Evolutionary conservation across 163 green algal species (phyloP), one percentile per base, ranked within the genome.

Genomic region (Chlamydomonas reinhardtii): DNA sequence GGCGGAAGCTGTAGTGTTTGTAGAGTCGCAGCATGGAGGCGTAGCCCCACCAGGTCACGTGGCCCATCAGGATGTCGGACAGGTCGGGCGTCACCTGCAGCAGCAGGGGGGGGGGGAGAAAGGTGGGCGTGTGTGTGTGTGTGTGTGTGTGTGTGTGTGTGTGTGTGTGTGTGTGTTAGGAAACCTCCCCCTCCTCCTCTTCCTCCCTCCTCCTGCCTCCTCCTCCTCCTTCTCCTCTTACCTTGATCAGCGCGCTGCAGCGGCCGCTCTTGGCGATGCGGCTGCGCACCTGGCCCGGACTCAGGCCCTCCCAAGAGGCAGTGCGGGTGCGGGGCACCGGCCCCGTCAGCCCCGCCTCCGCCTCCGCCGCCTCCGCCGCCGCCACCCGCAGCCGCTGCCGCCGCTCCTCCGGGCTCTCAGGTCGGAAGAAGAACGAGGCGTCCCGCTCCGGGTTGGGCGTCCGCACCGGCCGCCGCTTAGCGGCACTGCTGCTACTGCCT

Each of bases 1-100:
- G 89, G 25, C 86, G 29, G 25, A 95, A 85, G 31, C 78, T 75
- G 88, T 95, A 95, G 85, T 97, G 93, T 86, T 97, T 97, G 92
- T 94, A 96, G 9, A 96, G 74, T 17, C 92, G 90, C 24, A 91
- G 86, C 86, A 95, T 92, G 69, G 79, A 76, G 12, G 85, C 90
- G 86, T 92, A 96, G 31, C 77, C 92, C 89, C 94, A 95, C 94
- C 94, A 97, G 2, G 93, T 96, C 56, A 86, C 83, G 76, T 97
- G 94, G 0, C 88, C 91, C 70, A 97, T 85, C 0, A 92, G 92
- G 27, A 97, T 62, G 72, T 97, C 90, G 24, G 64, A 77, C 32
- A 95, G 83, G 74, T 92, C 89, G 20, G 82, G 82, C 9, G 89
- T 91, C 22, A 94, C 84, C 90, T 95, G 72, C 34, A 27, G 29